Evolutionary conservation across 2,329 filamentous ascomycete genomes (phyloP), one percentile per base, ranked within the genome.

Genomic region (Fonsecaea erecta): DNA sequence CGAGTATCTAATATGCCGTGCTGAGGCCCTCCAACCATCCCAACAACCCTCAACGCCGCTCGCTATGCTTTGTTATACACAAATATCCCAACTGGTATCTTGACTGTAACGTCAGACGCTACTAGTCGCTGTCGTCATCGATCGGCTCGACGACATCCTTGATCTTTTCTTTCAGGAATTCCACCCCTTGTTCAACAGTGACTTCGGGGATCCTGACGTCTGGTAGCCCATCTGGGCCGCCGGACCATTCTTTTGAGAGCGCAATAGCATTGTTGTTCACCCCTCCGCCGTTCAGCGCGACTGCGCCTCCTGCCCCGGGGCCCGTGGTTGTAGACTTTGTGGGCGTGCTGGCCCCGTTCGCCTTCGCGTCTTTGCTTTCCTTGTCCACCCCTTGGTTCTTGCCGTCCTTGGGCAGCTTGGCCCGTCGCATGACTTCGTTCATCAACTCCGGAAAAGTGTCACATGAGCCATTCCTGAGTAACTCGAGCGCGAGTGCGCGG

Each of bases 401-500:
- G 72, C 67, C 8, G 6, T 57, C 43, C 24, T 59, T 66, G 74
- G 67, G 62, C n/a, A 71, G 58, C 76, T 66, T 74, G 24, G 80
- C 79, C 30, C 81, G 78, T 57, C 80, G 78, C 68, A 85, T 78
- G 14, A 88, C 82, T 32, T 81, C 79, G 18, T 79, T 80, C 74
- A 85, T 79, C 52, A 87, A 78, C 61, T 88, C 84, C 60, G 84
- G 82, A 69, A 84, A 85, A 34, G 81, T 85, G 62, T 81, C 81
- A 72, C 83, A 85, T 61, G 85, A 82, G 53, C 85, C 85, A 28
- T 81, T 83, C 70, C 85, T 83, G 61, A 88, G 82, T 46, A 88
- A 79, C 62, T 84, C 79, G 53, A 82, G 81, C 18, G 85, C 80
- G 66, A 88, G 82, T 53, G 77, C 77, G 63, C 82, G 82, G 65